Evolutionary conservation across 2,329 filamentous ascomycete species (phyloP), one percentile per base, ranked within the genome.

Genomic region (Hymenoscyphus scutula): DNA sequence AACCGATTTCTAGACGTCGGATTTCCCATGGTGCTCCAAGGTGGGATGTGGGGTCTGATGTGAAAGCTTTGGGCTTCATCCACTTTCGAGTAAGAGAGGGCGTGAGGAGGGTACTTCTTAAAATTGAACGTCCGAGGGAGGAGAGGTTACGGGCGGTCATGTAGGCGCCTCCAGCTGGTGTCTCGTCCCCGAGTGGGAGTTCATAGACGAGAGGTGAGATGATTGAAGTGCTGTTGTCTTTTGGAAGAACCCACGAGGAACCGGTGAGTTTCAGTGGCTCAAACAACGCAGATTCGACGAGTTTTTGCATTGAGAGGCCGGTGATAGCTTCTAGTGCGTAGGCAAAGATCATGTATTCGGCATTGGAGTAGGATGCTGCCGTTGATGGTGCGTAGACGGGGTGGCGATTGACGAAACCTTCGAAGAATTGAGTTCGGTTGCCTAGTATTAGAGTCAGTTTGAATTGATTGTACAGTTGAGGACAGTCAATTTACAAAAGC

Each of bases 281-380:
- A 27, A 77, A 62, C 1, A 78, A 64, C 56, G 72, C 69, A 17
- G 67, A 62, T 27, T 71, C 54, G 34, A 77, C 68, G 17, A 74
- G 67, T 1, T 62, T 58, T 41, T 66, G 41, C 57, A 75, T 72
- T 13, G 67, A 58, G 29, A 68, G 69, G 15, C 75, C 74, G 0
- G 75, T 77, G 60, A 78, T 77, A 57, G 65, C 65, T 65, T 77
- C 73, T 11, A 77, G 71, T 11, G 74, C 76, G 58, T 76, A 77
- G 1, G 71, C 69, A 4, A 77, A 67, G 41, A 78, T 70, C 56
- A 73, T 70, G 61, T 70, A 78, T 17, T 73, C 76, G 0, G 74
- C 67, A 60, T 78, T 77, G 59, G 74, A 73, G 63, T 76, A 76
- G 1, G 71, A 70, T 2, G 76, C 75, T 1, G 73, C 73, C 25